Evolutionary conservation across 1,139 yeast genomes (phyloP).

Genomic region (Spencermartinsiella ligniputridi): DNA sequence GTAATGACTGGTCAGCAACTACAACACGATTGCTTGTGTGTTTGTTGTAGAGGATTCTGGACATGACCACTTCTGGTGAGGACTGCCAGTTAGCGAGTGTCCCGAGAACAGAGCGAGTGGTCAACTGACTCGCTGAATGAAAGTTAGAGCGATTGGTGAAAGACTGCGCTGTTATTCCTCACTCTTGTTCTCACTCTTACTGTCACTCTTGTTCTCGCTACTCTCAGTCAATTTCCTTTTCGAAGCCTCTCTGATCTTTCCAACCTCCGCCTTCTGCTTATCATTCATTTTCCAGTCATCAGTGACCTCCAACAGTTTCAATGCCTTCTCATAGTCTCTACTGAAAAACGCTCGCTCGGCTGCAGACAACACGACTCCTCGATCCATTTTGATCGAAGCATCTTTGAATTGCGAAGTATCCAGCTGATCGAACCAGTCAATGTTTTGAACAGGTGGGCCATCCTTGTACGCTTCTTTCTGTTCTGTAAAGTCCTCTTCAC

Average conservation of each 20-base stretch:
- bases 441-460: slow-evolving; percentile 30
- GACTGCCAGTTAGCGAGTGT: too few relatives aligned
- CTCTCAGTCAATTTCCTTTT: slow-evolving; percentile 3
- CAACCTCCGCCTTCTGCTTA: slow-evolving; percentile 21
- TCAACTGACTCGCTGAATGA: too few relatives aligned
- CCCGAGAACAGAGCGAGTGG: too few relatives aligned
- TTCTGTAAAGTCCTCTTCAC: slow-evolving; percentile 29
- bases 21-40: too few relatives aligned
- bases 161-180: too few relatives aligned
- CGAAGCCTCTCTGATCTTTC: slow-evolving; percentile 17
- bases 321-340: slow-evolving; percentile 26
- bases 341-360: slow-evolving; percentile 34
- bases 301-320: slow-evolving; percentile 24
- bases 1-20: too few relatives aligned
- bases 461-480: slow-evolving; percentile 26
- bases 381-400: slow-evolving; percentile 25
- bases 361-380: slow-evolving; percentile 29
- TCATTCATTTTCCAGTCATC: slow-evolving; percentile 15
- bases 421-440: slow-evolving; percentile 14
- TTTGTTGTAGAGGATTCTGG: too few relatives aligned
- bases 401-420: slow-evolving; percentile 13
- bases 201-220: too few relatives aligned
- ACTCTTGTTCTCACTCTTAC: too few relatives aligned
- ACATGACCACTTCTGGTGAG: too few relatives aligned
- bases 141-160: too few relatives aligned